A percentile compares a stretch with the other conserved stretches of the same genome.
phyloP scores from a whole-genome alignment of 257 asterid genomes.

The Fraxinus cuspidata region DNA sequence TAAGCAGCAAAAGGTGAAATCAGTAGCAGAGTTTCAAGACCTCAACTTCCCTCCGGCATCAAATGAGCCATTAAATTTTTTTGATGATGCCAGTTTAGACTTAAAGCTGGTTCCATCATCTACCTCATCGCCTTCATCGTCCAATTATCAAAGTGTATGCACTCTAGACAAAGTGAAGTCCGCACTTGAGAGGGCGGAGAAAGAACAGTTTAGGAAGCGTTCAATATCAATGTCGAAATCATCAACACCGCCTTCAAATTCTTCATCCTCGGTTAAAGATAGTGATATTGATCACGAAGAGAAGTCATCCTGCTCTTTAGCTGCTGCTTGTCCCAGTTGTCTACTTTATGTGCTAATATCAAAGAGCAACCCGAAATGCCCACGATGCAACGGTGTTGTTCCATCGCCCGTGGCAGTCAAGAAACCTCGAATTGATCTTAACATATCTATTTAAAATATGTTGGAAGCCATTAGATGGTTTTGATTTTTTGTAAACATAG shows the following conservation, averaged over 20 bases:
- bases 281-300: slow-evolving; percentile 26
- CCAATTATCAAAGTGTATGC: slow-evolving; percentile 53
- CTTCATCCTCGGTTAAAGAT: slow-evolving; percentile 60
- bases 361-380: slow-evolving; percentile 43
- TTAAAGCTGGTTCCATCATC: slow-evolving; percentile 50
- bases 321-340: slow-evolving; percentile 40
- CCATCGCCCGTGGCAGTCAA: slow-evolving; percentile 37
- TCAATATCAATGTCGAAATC: slow-evolving; percentile 51
- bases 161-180: slow-evolving; percentile 58
- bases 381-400: slow-evolving; percentile 38
- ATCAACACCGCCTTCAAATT: slow-evolving; percentile 52
- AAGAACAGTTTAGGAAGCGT: slow-evolving; percentile 35
- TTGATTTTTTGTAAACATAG: slow-evolving; percentile 48
- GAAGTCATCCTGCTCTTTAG: slow-evolving; percentile 28
- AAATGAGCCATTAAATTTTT: slow-evolving; percentile 41
- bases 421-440: slow-evolving; percentile 51
- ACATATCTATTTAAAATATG: slow-evolving; percentile 36
- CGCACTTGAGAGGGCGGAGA: slow-evolving; percentile 56
- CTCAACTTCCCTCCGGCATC: slow-evolving; percentile 62
- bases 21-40: slow-evolving; percentile 48
- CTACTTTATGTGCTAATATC: slow-evolving; percentile 42
- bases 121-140: slow-evolving; percentile 36
- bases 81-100: slow-evolving; percentile 52
- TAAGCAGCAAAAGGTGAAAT: slow-evolving; percentile 27
- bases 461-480: slow-evolving; percentile 22